Base-by-base conservation (phyloP, 1,284 basidiomycete genomes). In the Tilletiaria anomala region DNA sequence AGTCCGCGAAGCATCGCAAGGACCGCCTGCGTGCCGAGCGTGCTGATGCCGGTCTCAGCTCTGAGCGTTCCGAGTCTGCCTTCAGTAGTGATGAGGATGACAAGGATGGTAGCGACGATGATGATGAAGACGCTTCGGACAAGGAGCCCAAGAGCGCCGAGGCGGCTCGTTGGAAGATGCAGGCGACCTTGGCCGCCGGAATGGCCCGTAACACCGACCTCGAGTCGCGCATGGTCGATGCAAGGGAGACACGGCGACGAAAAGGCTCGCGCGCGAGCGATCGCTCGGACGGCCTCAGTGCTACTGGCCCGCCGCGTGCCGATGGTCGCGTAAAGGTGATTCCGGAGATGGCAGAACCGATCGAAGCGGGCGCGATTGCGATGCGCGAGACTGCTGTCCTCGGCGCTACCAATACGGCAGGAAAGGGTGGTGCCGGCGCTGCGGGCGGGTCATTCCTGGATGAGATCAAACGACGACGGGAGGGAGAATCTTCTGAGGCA, bases 151-250 rank as follows among this genome's bases (percentile, higher is more conserved):
- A 40, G 6, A 35, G 39, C 2, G 54, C 56, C 8, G 56, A 62
- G 19, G 52, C 50, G 5, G 57, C 53, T n/a, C 58, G 62, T 35
- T 59, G 62, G 61, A 62, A 58, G 42, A 51, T 65, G 17, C 57
- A 65, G 42, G 62, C 61, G 19, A 57, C 54, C 1, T 39, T 65
- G 14, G 61, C 59, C 0, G 50, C 61, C 2, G 58, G 58, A 12
- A 65, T 65, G 62, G 62, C 62, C 19, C 46, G 50, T 22, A 60
- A 65, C 43, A 44, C 54, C 3, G 59, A 58, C 33, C 45, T 65
- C 37, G 55, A 59, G 18, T 50, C 49, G 6, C 46, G 62, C 8
- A 65, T 65, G 62, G 54, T 45, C 10, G 57, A 63, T 35, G 61
- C 61, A 1, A 44, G 60, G 20, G 56, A 50, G 16, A 55, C 52